Evolutionary conservation across 169 alveolate genomes (phyloP), one percentile per base, ranked within the genome.

Genomic region (Cryptosporidium baileyi): DNA sequence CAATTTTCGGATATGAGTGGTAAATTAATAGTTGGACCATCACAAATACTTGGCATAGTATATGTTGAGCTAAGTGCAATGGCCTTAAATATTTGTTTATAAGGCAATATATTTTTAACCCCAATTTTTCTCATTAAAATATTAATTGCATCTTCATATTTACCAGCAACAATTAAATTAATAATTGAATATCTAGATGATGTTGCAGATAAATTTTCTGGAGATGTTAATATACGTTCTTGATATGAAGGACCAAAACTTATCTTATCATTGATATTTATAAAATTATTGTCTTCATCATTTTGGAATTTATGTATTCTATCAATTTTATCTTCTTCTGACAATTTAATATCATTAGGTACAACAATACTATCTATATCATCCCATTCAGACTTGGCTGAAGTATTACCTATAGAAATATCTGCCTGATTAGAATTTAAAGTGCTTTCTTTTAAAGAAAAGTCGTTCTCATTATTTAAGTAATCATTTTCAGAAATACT

Each of bases 321-420:
- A n/a, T n/a, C n/a, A n/a, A n/a, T n/a, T n/a, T n/a, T n/a, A n/a
- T n/a, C n/a, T 5, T 57, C 74, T 13, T 74, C 85, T 8, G 13
- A 13, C 3, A 52, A 34, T 34, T 30, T 51, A n/a, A 65, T 8
- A 32, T 74, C 85, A 34, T 74, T 57, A 15, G 65, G 85, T 13
- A 74, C 67, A 51, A 52, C 85, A 22, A 74, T 74, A 57, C 11
- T 74, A 54, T 74, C 85, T 2, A 74, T 74, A 40, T 65, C 81
- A 47, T 74, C 85, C 85, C 85, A 74, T 24, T 74, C 85, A 30
- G 59, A 54, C 3, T 51, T 67, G 15, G 41, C 32, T n/a, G 59
- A 24, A 26, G 32, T 61, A 17, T 45, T 51, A 26, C 49, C 54
- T 2, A 51, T 34, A 28, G 63, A 65, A 7, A 24, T 26, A 15